Evolutionary conservation across 768 basidiomycete species (phyloP).

Genomic region (Piloderma croceum): DNA sequence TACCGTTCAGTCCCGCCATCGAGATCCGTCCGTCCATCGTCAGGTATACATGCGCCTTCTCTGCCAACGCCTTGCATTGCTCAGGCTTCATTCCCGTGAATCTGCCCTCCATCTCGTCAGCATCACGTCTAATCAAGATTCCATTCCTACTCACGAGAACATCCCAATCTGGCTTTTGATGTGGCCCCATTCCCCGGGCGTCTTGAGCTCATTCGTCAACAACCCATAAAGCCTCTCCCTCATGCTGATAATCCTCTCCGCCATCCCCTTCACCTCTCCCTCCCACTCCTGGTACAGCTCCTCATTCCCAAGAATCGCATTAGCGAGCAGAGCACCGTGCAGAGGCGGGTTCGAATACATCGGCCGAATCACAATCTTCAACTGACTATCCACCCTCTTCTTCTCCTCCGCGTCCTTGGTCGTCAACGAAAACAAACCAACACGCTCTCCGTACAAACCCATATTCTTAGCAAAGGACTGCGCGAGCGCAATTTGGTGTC

Average conservation of each 20-base stretch:
- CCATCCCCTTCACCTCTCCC: slow-evolving; percentile 91
- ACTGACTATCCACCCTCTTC: slow-evolving; percentile 84
- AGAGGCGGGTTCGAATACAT: slow-evolving; percentile 98
- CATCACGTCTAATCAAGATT: slow-evolving; percentile 5
- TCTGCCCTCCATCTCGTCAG: slow-evolving; percentile 30
- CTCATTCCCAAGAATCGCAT: slow-evolving; percentile 69
- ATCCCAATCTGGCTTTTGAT: slow-evolving; percentile 96
- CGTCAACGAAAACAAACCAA: slow-evolving; percentile 90
- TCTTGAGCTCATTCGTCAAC: slow-evolving; percentile 72
- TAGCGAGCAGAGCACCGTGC: slow-evolving; percentile 84
- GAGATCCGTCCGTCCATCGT: slow-evolving; percentile 91
- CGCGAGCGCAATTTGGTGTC: slow-evolving; percentile 84
- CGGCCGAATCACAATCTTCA: slow-evolving; percentile 92
- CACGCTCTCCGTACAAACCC: slow-evolving; percentile 97
- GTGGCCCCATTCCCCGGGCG: slow-evolving; percentile 93
- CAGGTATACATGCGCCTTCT: slow-evolving; percentile 91
- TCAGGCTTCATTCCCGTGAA: slow-evolving; percentile 80
- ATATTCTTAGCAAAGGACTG: slow-evolving; percentile 99
- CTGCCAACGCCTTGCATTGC: slow-evolving; percentile 78
- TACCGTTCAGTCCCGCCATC: slow-evolving; percentile 84
- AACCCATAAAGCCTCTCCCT: slow-evolving; percentile 75
- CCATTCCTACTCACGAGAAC: slow-evolving; percentile 84
- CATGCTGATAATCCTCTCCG: slow-evolving; percentile 91
- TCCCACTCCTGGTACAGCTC: slow-evolving; percentile 86
- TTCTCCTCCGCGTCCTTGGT: slow-evolving; percentile 67